Base-by-base conservation (phyloP, 2,329 filamentous ascomycete genomes). In the Sporothrix globosa region DNA sequence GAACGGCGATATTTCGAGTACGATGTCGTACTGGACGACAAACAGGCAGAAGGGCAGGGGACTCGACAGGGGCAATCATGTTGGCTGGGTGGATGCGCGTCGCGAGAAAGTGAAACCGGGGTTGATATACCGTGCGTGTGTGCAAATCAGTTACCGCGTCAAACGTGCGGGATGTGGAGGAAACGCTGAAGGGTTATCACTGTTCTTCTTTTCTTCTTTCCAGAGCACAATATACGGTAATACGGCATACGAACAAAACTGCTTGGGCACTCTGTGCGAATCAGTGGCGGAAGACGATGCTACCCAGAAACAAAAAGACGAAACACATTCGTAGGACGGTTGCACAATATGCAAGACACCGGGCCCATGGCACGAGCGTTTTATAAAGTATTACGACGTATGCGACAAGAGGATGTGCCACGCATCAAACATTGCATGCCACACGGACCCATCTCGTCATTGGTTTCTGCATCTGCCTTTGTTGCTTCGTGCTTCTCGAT, bases 71-170 rank as follows among this genome's bases (percentile, higher is more conserved):
- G 27, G 27, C 24, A 30, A 4, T 13, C 53, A 17, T 19, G 27
- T 24, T 56, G 53, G 34, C n/a, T 44, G 19, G 56, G 24, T n/a
- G 48, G 60, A 41, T 21, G 60, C 4, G 19, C 44, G 46, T 48
- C 60, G 9, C 30, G 60, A 46, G 60, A 63, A 30, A 63, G 30
- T 63, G 60, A 63, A 63, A 63, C 60, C 60, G 60, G 60, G 60
- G 60, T 63, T 41, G 41, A 41, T 27, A 21, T 48, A 39, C 56
- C 34, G 60, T 63, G 60, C 21, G 41, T 41, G 60, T 41, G 60
- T 19, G 14, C 41, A 34, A 34, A 34, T 46, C 41, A 13, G 11
- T 63, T 63, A 30, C 44, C n/a, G 46, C 60, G 60, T 19, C 44
- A 21, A 63, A 63, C 60, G 60, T 63, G 60, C 60, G 41, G 60